Base-by-base conservation (phyloP, 495 filamentous ascomycete genomes). In the Talaromyces stipitatus region DNA sequence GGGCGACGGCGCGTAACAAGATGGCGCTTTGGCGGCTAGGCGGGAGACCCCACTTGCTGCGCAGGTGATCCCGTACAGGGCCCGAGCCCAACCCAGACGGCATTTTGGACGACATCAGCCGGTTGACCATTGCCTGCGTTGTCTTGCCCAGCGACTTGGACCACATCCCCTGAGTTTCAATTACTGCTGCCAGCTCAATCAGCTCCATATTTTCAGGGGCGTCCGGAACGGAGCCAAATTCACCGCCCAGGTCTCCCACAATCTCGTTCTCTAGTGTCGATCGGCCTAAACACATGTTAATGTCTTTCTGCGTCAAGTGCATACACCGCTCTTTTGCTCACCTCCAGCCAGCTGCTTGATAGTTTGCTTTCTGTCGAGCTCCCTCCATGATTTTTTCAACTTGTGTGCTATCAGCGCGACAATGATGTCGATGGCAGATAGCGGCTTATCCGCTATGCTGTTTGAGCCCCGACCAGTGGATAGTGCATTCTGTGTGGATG, bases 391-490 rank as follows among this genome's bases (percentile, higher is more conserved):
- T 7, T 22, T 32, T 24, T 47, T 51, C 26, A 53, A 26, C 7
- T 28, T 54, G 5, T 53, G 16, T 14, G 46, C 47, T 8, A 58
- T 12, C n/a, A 58, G 18, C 8, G 43, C 56, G 1, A 47, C 6
- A 14, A 57, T n/a, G 20, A 57, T 28, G 4, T 57, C 36, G 27
- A 24, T 28, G 11, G 48, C 48, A 7, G 24, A 16, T 27, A 28
- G 24, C 24, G 26, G 48, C 8, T n/a, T 27, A 30, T 51, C 48
- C 16, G 23, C 23, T 14, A 51, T 84, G 59, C 88, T 80, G 14
- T 85, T 89, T 27, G 89, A 92, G 14, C 94, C 92, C 14, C 92
- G 92, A 32, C 89, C 82, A 67, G 84, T 85, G 14, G 88, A 76
- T 4, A 2, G 12, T 2, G 46, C 26, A 6, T 14, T 50, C 36